Evolutionary conservation across 805 yeast genomes (phyloP), one percentile per base, ranked within the genome.

Genomic region (Candida patagonica): DNA sequence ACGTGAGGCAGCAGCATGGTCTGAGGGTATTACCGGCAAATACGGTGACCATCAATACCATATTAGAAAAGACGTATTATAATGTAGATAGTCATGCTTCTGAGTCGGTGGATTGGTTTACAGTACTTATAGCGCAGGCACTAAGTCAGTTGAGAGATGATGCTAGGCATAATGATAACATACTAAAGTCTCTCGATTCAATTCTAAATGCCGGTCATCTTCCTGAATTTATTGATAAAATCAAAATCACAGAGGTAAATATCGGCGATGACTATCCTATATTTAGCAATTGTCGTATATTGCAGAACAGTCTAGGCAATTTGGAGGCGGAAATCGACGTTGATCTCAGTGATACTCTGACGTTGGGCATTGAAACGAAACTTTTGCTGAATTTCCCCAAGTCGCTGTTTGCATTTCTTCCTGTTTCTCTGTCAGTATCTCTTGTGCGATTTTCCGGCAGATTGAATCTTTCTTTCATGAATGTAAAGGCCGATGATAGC

Each of bases 51-150:
- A 46, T 58, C 10, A 52, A 49, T 19, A 43, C 74, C 0, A 84
- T 92, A 16, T 64, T 92, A 29, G 96, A 89, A 47, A 88, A 87
- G 52, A 87, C 96, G 0, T 86, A 86, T 55, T 92, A 92, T 60
- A 83, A 92, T 54, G 96, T 92, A 1, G 77, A 78, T 34, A 78
- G 76, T 20, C 98, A 92, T 57, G 69, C 78, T 13, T 74, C 96
- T 0, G 98, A 92, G 63, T 81, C 96, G 0, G 63, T 92, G 44
- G 98, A 92, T 58, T 92, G 98, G 98, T 86, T 92, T 59, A 92
- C 89, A 48, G 96, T 92, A 1, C 66, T 92, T 26, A 72, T 92
- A 15, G 98, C 96, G 0, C 96, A 92, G 57, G 78, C 87, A 6
- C 77, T 92, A 20, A 75, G 84, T 24, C 95, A 88, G 47, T 71